Base-by-base conservation (phyloP, 306 rosid genomes). In the apple (Malus domestica) region DNA sequence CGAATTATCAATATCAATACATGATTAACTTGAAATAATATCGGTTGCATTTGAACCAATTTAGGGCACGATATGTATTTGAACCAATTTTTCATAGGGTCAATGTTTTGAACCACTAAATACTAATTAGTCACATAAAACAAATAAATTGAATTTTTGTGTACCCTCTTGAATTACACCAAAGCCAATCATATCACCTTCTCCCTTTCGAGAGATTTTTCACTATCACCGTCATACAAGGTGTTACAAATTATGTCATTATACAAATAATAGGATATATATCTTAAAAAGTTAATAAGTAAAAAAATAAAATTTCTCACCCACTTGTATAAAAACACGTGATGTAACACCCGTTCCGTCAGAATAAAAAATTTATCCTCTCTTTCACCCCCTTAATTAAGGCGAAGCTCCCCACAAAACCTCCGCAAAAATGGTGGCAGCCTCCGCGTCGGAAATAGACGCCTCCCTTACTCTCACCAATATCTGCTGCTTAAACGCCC, bases 331-430 rank as follows among this genome's bases (percentile, higher is more conserved):
- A 27, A 27, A 27, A 27, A 27, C 27, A 27, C 2, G 27, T 27
- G 2, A 0, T 27, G 27, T 27, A 27, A 0, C 27, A 27, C 0
- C 27, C 2, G 27, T 27, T 0, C 29, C 29, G 29, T 27, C 3
- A 27, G 3, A 27, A 27, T 27, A 27, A 2, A 27, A 27, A 27
- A 27, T 27, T 27, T 27, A 2, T 27, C 29, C 3, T 27, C 19
- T 49, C 19, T 15, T 49, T 14, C 63, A 6, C 33, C 70, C 55
- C 55, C 40, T 67, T 65, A 6, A 51, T 27, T 80, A 90, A 16
- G 91, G 91, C 1, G 91, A 87, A 81, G 96, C 71, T 19, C 98
- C 96, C 98, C 96, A 91, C 81, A 92, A 78, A 76, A 95, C 93
- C 85, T 90, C 99, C 52, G 99, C 96, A 78, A 87, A 77, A 76